These are phyloP conservation scores for Grosmannia huntii DNA, from an alignment of 2,329 filamentous ascomycete species.

Conservation along the genomic window DNA sequence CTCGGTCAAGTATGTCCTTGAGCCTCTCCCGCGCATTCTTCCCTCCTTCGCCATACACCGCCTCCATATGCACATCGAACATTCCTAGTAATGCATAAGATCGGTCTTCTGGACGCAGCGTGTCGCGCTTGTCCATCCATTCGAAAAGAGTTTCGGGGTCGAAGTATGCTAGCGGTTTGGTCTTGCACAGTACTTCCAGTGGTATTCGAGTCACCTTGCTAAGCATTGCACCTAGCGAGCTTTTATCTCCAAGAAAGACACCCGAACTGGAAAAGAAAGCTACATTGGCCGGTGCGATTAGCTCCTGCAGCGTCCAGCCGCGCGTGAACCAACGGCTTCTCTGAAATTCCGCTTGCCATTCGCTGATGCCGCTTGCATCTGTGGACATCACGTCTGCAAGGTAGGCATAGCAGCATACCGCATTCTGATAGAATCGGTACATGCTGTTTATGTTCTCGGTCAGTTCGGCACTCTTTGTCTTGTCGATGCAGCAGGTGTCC, in stretches of 20 bases:
- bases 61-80: background rate
- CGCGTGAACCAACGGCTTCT: background rate
- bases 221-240: background rate
- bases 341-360: background rate
- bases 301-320: background rate
- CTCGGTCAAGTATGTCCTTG: background rate
- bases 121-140: background rate
- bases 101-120: background rate
- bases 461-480: background rate
- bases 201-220: background rate
- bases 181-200: background rate
- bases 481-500: background rate
- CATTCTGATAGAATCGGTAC: background rate
- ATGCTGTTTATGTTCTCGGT: background rate
- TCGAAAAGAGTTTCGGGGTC: background rate
- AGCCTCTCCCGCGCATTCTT: background rate
- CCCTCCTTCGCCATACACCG: background rate
- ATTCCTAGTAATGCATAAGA: background rate
- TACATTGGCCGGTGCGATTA: background rate
- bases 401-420: background rate
- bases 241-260: background rate
- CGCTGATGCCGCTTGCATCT: background rate
- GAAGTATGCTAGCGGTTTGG: background rate
- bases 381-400: background rate
- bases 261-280: background rate